Evolutionary conservation across 306 rosid species (phyloP), one percentile per base, ranked within the genome.

Genomic region (Medicago ruthenica): DNA sequence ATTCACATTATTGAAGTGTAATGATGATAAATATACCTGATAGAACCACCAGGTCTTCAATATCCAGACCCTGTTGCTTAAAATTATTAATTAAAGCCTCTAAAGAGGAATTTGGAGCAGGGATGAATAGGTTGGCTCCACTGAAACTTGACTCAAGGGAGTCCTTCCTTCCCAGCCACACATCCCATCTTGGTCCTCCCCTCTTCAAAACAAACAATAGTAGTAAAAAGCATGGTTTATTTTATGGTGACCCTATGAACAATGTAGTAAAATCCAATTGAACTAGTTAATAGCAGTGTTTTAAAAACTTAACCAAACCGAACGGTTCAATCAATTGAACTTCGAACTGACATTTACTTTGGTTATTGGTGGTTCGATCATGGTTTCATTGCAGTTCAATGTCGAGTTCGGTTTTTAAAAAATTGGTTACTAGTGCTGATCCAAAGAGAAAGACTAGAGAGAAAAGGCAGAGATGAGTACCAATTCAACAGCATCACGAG

Each of bases 181-280:
- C 95, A 1, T 85, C 67, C 98, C 98, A 94, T 70, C 82, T 82
- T 12, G 92, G 97, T 39, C 98, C 98, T 17, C 97, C 97, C 76
- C 95, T 87, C 98, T 94, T 70, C 58, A 60, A 69, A 65, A 40
- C 53, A 22, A 71, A 34, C 37, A 14, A 63, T 4, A n/a, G 9
- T 0, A 9, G 4, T 27, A 27, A 27, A 27, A 27, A 27, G 31
- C 31, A 11, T 44, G 50, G 50, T 44, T 12, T 44, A 41, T 41
- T 11, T 44, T 12, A 44, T 44, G 15, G 15, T 44, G n/a, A 44
- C 15, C 48, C 48, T 44, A 44, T 27, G 4, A 27, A 27, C 31
- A 27, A 27, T 27, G 31, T 27, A 27, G 31, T 27, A 27, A 27
- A 27, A 27, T 27, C 4, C 31, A 27, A 27, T 27, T 27, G 31